Base-by-base conservation (phyloP, 1,284 basidiomycete genomes). In the Naganishia liquefaciens region DNA sequence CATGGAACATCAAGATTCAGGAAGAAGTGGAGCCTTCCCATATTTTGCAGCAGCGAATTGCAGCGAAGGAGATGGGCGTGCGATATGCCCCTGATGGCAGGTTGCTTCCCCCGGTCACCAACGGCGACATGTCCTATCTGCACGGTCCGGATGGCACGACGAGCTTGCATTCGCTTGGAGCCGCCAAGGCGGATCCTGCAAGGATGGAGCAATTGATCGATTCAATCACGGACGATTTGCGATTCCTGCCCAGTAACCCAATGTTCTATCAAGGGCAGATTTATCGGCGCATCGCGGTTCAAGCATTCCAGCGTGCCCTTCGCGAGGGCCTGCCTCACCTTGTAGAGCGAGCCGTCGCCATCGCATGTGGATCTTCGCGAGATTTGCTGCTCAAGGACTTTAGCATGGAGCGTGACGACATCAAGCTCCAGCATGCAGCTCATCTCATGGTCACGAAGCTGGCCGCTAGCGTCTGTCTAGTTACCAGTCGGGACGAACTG, bases 311-410 rank as follows among this genome's bases (percentile, higher is more conserved):
- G 75, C 87, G 93, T 39, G 91, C 96, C 25, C 91, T 99, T 63
- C 88, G 95, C 69, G 96, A 99, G 87, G 98, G 99, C 70, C 95
- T 99, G 70, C 83, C 94, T 19, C 96, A 96, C 4, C 95, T 99
- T 54, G 95, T 99, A 21, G 96, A 99, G 76, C 87, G 96, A 65
- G 97, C 93, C n/a, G 96, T 98, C 49, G 99, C 96, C 2, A 99
- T 99, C 71, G 96, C 96, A 9, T 92, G 93, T 37, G 97, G 99
- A 71, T 99, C 96, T 23, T 96, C 95, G 19, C 85, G 93, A 46
- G 96, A 99, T 77, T 83, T 99, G 10, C 91, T 97, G 33, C 86
- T 88, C 66, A 99, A 99, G 80, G 96, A 99, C 79, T 99, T 96
- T 73, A 93, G 91, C 3, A 93, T 92, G 69, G 96, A 99, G 71